Conservation (phyloP, 129 eudicot species). For the Flaveria bidentis region DNA sequence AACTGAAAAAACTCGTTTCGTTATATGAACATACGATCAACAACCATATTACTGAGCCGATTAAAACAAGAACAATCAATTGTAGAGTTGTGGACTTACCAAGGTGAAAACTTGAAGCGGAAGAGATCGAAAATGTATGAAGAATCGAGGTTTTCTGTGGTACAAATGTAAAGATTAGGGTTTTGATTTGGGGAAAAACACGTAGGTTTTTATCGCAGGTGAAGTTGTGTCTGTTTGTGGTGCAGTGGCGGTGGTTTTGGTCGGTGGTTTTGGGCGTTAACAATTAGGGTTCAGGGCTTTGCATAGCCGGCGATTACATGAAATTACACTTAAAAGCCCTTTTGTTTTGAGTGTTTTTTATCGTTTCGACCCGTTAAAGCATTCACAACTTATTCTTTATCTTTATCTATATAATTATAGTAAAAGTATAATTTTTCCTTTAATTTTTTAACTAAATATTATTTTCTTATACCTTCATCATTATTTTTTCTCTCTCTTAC, state of each 20-base stretch:
- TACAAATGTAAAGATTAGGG: background rate
- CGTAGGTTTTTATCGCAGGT: background rate
- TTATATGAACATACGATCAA: background rate
- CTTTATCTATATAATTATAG: too few species aligned
- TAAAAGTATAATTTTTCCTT: too few species aligned
- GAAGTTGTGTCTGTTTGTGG: slow-evolving; percentile 18
- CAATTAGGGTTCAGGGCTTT: slow-evolving; percentile 33
- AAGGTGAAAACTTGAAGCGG: slow-evolving; percentile 8
- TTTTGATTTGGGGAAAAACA: background rate
- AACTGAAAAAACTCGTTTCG: background rate
- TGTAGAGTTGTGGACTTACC: slow-evolving; percentile 28
- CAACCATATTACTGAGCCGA: background rate
- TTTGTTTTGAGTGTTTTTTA: background rate
- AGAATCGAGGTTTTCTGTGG: slow-evolving; percentile 18
- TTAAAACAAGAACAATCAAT: background rate
- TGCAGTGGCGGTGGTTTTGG: slow-evolving; percentile 3
- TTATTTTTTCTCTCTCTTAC: too few species aligned
- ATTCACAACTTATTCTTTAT: too few species aligned
- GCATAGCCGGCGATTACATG: slow-evolving; percentile 18
- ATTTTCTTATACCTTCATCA: too few species aligned
- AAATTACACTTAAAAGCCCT: slow-evolving; percentile 17
- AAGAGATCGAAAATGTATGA: slow-evolving; percentile 13
- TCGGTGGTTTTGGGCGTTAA: slow-evolving; percentile 26
- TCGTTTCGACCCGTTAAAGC: too few species aligned
- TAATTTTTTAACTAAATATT: too few species aligned